These are phyloP conservation scores for Wickerhamomyces xylosicus DNA, from an alignment of 805 yeast species.

Conservation along the genomic window DNA sequence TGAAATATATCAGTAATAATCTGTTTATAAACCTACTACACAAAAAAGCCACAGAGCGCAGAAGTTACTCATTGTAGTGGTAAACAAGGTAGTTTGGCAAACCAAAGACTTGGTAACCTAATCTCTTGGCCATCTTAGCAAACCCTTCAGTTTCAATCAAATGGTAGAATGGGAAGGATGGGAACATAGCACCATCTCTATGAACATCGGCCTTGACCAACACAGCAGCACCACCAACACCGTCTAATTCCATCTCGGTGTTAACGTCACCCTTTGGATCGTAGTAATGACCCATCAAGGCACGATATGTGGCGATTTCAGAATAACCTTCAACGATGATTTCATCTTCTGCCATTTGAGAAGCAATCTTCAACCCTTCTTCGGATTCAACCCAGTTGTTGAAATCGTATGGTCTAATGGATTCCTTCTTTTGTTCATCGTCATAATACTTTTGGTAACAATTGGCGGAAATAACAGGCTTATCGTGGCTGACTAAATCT, in stretches of 20 bases:
- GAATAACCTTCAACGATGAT: slow-evolving; percentile 91
- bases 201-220: slow-evolving; percentile 96
- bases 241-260: slow-evolving; percentile 80
- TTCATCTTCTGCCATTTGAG: slow-evolving; percentile 71
- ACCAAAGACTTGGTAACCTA: slow-evolving; percentile 87
- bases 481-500: slow-evolving; percentile 77
- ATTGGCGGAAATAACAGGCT: slow-evolving; percentile 84
- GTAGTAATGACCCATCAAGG: slow-evolving; percentile 85
- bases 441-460: slow-evolving; percentile 79
- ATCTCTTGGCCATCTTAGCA: slow-evolving; percentile 94
- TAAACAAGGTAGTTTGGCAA: slow-evolving; percentile 90
- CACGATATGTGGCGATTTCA: slow-evolving; percentile 89
- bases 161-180: slow-evolving; percentile 95
- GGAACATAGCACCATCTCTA: slow-evolving; percentile 99
- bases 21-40: too few relatives aligned
- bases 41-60: background rate
- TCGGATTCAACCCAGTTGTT: slow-evolving; percentile 92
- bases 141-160: slow-evolving; percentile 97
- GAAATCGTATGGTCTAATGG: slow-evolving; percentile 84
- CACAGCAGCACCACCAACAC: slow-evolving; percentile 97
- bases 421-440: slow-evolving; percentile 40
- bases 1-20: too few relatives aligned
- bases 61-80: slow-evolving; percentile 66
- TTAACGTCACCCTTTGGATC: slow-evolving; percentile 50
- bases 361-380: slow-evolving; percentile 69